Conservation (phyloP, 345 rosid genomes). For the Bruguiera gymnorhiza region DNA sequence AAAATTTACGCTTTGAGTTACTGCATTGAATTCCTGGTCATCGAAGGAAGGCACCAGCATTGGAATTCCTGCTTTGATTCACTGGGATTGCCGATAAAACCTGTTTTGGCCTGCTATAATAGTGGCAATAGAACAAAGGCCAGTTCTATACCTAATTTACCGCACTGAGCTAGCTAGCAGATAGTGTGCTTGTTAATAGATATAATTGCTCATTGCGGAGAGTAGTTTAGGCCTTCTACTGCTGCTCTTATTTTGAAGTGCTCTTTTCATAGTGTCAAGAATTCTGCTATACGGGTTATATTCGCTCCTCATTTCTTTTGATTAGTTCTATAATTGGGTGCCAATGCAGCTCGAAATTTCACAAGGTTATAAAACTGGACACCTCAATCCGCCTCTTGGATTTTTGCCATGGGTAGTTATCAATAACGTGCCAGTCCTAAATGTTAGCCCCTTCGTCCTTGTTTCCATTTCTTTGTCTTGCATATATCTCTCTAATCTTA, state of each 20-base stretch:
- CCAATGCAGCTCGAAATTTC: conserved; percentile 32
- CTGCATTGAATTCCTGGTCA: conserved; percentile 40
- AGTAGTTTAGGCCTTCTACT: too few species aligned
- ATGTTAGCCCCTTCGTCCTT: conserved; percentile 19
- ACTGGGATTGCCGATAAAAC: conserved; percentile 25
- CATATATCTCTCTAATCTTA: too few species aligned
- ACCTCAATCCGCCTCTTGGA: conserved; percentile 33
- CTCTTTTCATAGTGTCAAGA: not conserved
- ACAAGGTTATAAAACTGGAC: conserved; percentile 30
- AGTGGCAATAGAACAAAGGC: conserved; percentile 37
- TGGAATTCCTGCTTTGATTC: conserved; percentile 35
- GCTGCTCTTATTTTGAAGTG: not conserved
- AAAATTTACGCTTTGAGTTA: conserved; percentile 29
- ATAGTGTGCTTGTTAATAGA: too few species aligned
- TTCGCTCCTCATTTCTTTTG: not conserved
- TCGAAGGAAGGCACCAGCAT: conserved; percentile 25
- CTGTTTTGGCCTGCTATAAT: conserved; percentile 25
- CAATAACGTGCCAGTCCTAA: conserved; percentile 25
- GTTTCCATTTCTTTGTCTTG: not conserved
- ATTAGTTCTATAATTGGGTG: not conserved
- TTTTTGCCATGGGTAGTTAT: conserved; percentile 44
- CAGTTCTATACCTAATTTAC: not conserved
- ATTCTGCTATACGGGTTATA: too few species aligned
- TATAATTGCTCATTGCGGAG: too few species aligned
- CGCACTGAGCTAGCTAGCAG: too few species aligned